Evolutionary conservation across 306 rosid genomes (phyloP).

Genomic region (Medicago arabica): DNA sequence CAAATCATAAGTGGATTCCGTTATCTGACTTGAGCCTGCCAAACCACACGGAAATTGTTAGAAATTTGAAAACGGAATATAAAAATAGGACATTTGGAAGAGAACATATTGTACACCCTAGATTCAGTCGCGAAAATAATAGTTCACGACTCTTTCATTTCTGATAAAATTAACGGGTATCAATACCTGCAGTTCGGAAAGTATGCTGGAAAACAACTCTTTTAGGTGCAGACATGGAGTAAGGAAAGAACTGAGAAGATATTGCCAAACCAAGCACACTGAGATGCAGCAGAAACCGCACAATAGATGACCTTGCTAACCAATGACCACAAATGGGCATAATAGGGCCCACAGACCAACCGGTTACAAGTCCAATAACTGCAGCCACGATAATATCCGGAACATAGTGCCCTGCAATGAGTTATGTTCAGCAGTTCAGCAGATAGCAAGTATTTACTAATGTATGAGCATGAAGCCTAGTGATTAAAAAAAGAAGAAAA

Average conservation of each 20-base stretch:
- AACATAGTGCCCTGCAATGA: conserved; percentile 72
- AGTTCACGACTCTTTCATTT: conserved; percentile 34
- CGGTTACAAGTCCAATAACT: conserved; percentile 72
- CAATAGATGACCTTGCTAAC: conserved; percentile 82
- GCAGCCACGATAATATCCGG: conserved; percentile 82
- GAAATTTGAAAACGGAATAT: background rate
- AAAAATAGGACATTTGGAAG: conserved; percentile 5
- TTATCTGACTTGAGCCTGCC: conserved; percentile 70
- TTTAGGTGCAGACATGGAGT: conserved; percentile 83
- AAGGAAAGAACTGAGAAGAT: conserved; percentile 94
- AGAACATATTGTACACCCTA: conserved; percentile 26
- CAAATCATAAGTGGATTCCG: conserved; percentile 81
- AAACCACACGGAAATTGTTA: conserved; percentile 39
- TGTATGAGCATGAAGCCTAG: too few species aligned
- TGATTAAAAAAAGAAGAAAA: background rate
- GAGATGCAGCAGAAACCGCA: conserved; percentile 79
- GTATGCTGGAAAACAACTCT: conserved; percentile 85
- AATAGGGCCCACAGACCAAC: conserved; percentile 85
- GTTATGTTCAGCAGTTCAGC: conserved; percentile 40
- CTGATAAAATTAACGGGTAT: conserved; percentile 25
- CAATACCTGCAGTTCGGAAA: conserved; percentile 76
- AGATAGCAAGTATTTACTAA: conserved; percentile 19
- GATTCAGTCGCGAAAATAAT: conserved; percentile 28
- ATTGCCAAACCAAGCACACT: conserved; percentile 75
- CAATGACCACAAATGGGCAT: conserved; percentile 82